Conservation (phyloP, 1,284 basidiomycete species). For the Tremellales sp. region DNA sequence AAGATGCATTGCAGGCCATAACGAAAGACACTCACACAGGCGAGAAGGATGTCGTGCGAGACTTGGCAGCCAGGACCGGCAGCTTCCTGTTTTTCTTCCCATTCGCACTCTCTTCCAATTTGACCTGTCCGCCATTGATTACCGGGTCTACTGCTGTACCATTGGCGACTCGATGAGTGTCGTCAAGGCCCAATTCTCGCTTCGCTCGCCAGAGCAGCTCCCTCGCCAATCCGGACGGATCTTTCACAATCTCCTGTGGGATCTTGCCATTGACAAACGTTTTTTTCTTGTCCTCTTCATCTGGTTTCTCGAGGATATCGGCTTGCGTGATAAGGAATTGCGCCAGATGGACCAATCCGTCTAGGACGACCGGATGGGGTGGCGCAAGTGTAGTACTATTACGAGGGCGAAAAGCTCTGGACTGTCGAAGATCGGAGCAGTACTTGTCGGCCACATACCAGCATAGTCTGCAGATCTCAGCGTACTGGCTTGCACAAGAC, state of each 20-base stretch:
- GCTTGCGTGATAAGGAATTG: slow-evolving; percentile 75
- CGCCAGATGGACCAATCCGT: slow-evolving; percentile 66
- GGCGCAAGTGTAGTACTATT: slow-evolving; percentile 4
- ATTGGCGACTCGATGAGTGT: neutral
- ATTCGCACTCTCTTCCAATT: too few species aligned
- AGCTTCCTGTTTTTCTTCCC: too few species aligned
- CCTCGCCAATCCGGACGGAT: slow-evolving; percentile 68
- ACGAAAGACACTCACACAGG: too few species aligned
- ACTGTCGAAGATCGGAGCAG: slow-evolving; percentile 64
- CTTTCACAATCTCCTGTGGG: slow-evolving; percentile 72
- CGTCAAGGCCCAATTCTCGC: slow-evolving; percentile 53
- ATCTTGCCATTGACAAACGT: slow-evolving; percentile 73
- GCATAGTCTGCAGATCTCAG: slow-evolving; percentile 59
- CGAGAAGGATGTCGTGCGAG: too few species aligned
- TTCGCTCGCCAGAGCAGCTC: slow-evolving; percentile 76
- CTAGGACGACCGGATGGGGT: slow-evolving; percentile 57
- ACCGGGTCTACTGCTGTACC: too few species aligned
- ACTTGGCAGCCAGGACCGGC: too few species aligned
- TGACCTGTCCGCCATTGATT: too few species aligned
- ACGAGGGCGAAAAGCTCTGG: slow-evolving; percentile 55
- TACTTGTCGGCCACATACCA: slow-evolving; percentile 85
- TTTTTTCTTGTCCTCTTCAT: slow-evolving; percentile 57
- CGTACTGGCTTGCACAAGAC: neutral
- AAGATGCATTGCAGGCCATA: too few species aligned
- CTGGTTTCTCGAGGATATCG: slow-evolving; percentile 57